Conservation (phyloP, 1,284 basidiomycete species). For the Naganishia liquefaciens region DNA sequence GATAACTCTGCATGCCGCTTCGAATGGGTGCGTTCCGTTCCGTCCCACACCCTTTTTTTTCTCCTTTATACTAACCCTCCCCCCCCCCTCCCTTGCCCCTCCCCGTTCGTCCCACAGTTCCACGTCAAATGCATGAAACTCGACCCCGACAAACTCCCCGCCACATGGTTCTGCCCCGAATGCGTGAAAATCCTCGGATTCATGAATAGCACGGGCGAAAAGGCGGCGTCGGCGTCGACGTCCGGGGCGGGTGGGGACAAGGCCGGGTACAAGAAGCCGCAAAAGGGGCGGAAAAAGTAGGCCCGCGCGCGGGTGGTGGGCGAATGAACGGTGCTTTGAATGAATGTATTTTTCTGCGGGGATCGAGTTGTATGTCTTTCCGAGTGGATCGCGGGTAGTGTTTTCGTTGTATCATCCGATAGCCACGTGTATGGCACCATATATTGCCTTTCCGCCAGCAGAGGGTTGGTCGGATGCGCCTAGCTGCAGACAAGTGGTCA, state of each 20-base stretch:
- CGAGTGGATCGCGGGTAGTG: too few species aligned
- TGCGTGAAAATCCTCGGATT: slow-evolving; percentile 45
- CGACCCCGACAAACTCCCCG: slow-evolving; percentile 63
- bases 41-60: slow-evolving; percentile 27
- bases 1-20: slow-evolving; percentile 77
- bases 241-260: background rate
- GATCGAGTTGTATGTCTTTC: too few species aligned
- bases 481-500: too few species aligned
- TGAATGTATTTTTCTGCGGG: too few species aligned
- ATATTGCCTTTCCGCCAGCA: too few species aligned
- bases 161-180: slow-evolving; percentile 77
- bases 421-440: too few species aligned
- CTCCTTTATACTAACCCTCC: slow-evolving; percentile 3
- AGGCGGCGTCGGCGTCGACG: slow-evolving; percentile 7
- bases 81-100: slow-evolving; percentile 17
- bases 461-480: too few species aligned
- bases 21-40: slow-evolving; percentile 76
- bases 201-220: slow-evolving; percentile 40
- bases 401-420: too few species aligned
- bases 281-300: slow-evolving; percentile 43
- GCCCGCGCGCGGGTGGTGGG: too few species aligned
- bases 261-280: slow-evolving; percentile 35
- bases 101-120: slow-evolving; percentile 62
- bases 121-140: slow-evolving; percentile 79
- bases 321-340: too few species aligned